These are phyloP conservation scores for Sungouiella blattae DNA, from an alignment of 805 yeast genomes.

Conservation along the genomic window DNA sequence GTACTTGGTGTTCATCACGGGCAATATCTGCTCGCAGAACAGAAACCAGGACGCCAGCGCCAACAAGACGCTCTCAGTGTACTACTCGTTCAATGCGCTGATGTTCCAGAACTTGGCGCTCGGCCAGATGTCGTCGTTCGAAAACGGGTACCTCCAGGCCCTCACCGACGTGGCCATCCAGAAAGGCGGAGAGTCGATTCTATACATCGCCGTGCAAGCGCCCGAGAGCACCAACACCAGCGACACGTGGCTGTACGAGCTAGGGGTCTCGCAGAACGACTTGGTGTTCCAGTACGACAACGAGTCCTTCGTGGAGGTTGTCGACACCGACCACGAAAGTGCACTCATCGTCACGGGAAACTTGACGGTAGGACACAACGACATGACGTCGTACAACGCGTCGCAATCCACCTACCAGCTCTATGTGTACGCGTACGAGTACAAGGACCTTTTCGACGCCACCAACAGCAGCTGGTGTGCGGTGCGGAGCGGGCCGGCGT, in stretches of 20 bases:
- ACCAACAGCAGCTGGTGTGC: conserved; percentile 71
- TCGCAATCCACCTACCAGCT: conserved; percentile 34
- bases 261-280: conserved; percentile 64
- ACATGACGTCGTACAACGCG: conserved; percentile 18
- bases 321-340: conserved; percentile 68
- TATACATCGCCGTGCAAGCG: conserved; percentile 39
- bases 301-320: conserved; percentile 48
- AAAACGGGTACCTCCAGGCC: conserved; percentile 38
- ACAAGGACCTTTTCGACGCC: conserved; percentile 29
- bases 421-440: conserved; percentile 45
- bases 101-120: conserved; percentile 28
- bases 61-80: conserved; percentile 31
- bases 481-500: conserved; percentile 49
- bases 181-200: conserved; percentile 6
- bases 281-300: conserved; percentile 69
- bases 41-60: conserved; percentile 13
- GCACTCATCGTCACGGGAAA: conserved; percentile 65
- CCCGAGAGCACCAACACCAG: conserved; percentile 36
- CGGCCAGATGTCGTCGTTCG: conserved; percentile 27
- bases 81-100: conserved; percentile 35
- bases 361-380: conserved; percentile 23
- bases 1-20: conserved; percentile 47
- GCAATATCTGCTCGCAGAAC: conserved; percentile 45
- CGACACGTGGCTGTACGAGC: conserved; percentile 56
- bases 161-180: conserved; percentile 30